phyloP scores from a whole-genome alignment of 2,329 filamentous ascomycete genomes.

The Penicillium italicum region DNA sequence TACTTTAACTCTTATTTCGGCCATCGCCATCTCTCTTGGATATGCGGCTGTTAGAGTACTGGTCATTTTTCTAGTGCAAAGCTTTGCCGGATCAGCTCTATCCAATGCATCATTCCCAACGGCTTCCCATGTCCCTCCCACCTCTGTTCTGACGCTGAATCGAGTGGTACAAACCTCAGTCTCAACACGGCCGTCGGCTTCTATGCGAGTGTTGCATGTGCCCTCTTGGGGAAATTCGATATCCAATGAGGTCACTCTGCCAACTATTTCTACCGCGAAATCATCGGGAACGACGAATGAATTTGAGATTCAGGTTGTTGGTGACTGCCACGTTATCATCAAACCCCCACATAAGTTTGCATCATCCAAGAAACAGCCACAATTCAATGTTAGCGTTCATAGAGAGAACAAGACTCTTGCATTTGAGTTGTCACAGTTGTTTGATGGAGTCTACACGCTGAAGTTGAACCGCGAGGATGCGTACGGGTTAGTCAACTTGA shows the following conservation, averaged over 20 bases:
- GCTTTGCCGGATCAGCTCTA: constrained; percentile 23
- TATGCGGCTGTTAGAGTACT: constrained; percentile 29
- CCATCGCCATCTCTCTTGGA: constrained; percentile 30
- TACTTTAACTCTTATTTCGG: constrained; percentile 27
- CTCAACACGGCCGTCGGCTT: constrained; percentile 20
- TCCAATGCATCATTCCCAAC: constrained; percentile 18
- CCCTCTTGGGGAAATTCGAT: constrained; percentile 20
- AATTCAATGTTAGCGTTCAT: constrained; percentile 49
- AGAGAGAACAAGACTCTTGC: constrained; percentile 42
- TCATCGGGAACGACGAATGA: constrained; percentile 33
- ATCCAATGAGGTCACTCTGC: constrained; percentile 25
- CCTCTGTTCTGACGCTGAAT: constrained; percentile 21
- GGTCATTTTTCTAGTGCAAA: constrained; percentile 25
- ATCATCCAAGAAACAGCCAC: constrained; percentile 44
- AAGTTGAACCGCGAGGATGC: constrained; percentile 50
- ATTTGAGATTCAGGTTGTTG: constrained; percentile 54
- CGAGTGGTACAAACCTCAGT: constrained; percentile 24
- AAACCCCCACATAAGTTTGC: constrained; percentile 46
- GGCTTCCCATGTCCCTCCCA: constrained; percentile 16
- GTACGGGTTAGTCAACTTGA: constrained; percentile 49
- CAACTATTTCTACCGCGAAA: constrained; percentile 22
- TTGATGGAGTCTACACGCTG: constrained; percentile 53
- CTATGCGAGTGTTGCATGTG: constrained; percentile 16
- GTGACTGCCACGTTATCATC: constrained; percentile 53
- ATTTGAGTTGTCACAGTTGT: constrained; percentile 49